Evolutionary conservation across 257 asterid genomes (phyloP).

Genomic region (Knoxia roxburghii): DNA sequence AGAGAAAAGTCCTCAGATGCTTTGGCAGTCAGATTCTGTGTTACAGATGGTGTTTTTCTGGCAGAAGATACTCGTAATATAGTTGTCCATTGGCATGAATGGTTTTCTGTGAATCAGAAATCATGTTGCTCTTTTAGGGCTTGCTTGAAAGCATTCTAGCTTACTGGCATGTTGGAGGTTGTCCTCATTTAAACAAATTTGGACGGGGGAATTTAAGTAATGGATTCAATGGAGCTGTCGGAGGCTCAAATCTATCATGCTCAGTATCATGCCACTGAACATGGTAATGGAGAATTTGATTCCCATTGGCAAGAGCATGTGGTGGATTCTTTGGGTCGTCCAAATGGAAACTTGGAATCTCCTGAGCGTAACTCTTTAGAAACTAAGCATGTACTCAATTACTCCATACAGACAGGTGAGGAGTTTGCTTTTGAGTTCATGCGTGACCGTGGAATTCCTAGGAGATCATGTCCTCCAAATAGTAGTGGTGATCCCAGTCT

Average conservation of each 20-base stretch:
- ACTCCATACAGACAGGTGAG: conserved; percentile 94
- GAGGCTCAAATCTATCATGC: conserved; percentile 29
- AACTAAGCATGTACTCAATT: conserved; percentile 67
- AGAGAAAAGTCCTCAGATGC: neutral
- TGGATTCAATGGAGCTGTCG: conserved; percentile 50
- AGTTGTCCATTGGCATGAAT: conserved; percentile 25
- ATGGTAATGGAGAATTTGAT: conserved; percentile 34
- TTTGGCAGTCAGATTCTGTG: neutral
- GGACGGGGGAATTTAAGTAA: conserved; percentile 16
- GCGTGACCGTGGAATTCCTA: conserved; percentile 68
- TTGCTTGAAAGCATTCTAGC: conserved; percentile 25
- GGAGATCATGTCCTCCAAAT: conserved; percentile 45
- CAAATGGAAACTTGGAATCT: conserved; percentile 31
- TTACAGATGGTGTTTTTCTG: neutral
- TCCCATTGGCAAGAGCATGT: conserved; percentile 40
- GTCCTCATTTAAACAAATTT: conserved; percentile 23
- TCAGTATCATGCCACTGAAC: conserved; percentile 35
- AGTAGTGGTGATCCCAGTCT: conserved; percentile 49
- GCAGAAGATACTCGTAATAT: conserved; percentile 27
- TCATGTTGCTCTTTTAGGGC: conserved; percentile 40
- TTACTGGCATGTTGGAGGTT: conserved; percentile 29
- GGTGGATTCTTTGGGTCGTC: conserved; percentile 34
- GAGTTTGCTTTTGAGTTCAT: conserved; percentile 88
- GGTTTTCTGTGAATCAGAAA: conserved; percentile 26
- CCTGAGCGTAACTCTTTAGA: conserved; percentile 39